Base-by-base conservation (phyloP, 805 yeast genomes). In the Pichia insulana region DNA sequence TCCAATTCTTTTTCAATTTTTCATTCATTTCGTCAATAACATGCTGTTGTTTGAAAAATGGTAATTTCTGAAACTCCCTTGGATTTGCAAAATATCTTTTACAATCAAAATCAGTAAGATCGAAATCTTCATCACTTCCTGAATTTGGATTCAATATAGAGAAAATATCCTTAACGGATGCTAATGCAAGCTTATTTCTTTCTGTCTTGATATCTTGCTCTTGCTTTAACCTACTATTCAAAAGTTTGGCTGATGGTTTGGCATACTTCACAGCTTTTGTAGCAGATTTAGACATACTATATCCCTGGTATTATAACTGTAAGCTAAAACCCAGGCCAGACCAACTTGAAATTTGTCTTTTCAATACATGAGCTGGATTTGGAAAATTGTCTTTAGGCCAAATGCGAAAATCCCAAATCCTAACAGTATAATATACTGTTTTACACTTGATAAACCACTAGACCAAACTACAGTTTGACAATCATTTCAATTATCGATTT, bases 11-110 rank as follows among this genome's bases (percentile, higher is more conserved):
- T 48, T 72, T 76, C 53, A 62, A 64, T 37, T 50, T 53, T 25
- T 63, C 62, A 22, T 74, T 54, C 49, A 71, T 58, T 57, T 78
- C 59, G 45, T 77, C 80, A 33, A 70, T 68, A 25, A 73, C 61
- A 16, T 70, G 71, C 49, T 76, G 81, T 38, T 80, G 77, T 51
- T 79, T 78, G 48, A 73, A 80, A 41, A 49, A 53, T 30, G 74
- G 63, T 17, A 74, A 57, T 18, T 51, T 46, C 35, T 49, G 45
- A 44, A 47, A 64, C 17, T 50, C 46, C 16, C 37, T 39, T 2
- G 67, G 65, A 33, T 59, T 54, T 5, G 52, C 51, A 46, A 56
- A 62, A 12, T 62, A 54, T 9, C 61, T 59, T 15, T 53, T 50
- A 1, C 64, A 56, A 39, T 64, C 68, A 41, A 62, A 62, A 36